Conservation (phyloP, 2,329 filamentous ascomycete genomes). For the Botrytis galanthina region DNA sequence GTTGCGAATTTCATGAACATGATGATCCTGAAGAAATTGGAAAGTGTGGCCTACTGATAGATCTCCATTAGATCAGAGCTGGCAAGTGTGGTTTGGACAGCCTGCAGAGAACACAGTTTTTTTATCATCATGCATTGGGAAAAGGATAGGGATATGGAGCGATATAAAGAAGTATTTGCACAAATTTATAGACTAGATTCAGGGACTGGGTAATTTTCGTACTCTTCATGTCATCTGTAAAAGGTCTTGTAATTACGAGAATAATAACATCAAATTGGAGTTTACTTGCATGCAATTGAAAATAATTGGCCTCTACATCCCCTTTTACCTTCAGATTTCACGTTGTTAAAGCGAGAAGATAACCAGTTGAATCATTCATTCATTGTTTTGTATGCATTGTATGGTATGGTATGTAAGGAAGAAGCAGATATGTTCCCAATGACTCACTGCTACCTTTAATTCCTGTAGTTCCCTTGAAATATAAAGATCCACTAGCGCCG, state of each 20-base stretch:
- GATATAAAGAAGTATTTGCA: neutral
- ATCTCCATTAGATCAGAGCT: neutral
- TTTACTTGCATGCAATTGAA: too few species aligned
- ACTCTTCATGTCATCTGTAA: neutral
- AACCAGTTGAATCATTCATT: neutral
- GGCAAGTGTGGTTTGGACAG: neutral
- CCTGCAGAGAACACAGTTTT: neutral
- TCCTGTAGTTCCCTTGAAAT: neutral
- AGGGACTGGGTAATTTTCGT: neutral
- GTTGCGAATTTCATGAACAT: neutral
- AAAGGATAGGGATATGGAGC: neutral
- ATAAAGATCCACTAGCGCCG: neutral
- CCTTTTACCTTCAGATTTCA: neutral
- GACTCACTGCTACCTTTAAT: neutral
- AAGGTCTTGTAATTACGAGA: neutral
- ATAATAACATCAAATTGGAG: neutral
- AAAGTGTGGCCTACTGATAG: neutral
- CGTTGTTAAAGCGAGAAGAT: neutral
- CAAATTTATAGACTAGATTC: neutral
- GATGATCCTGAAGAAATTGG: neutral
- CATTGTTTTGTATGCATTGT: neutral
- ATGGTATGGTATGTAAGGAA: neutral
- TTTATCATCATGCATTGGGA: neutral
- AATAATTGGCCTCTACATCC: fast-evolving
- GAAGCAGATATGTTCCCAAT: too few species aligned